Conservation (phyloP, 2,329 filamentous ascomycete species). For the Zalaria obscura region DNA sequence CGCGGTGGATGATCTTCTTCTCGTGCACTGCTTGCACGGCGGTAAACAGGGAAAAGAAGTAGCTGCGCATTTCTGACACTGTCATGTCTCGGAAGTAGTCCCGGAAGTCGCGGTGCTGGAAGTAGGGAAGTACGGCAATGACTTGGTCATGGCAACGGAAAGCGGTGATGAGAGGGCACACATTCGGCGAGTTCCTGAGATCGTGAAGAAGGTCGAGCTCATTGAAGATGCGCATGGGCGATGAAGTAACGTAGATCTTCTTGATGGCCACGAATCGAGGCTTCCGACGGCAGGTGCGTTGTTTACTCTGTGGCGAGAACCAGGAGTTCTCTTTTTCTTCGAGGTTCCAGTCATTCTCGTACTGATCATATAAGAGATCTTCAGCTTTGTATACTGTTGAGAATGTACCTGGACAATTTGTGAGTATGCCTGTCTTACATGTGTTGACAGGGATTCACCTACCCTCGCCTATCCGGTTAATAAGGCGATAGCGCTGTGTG, state of each 20-base stretch:
- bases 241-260: conserved; percentile 98
- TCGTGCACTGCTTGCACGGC: conserved; percentile 74
- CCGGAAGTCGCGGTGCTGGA: conserved; percentile 87
- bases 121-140: conserved; percentile 87
- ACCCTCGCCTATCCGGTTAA: conserved; percentile 97
- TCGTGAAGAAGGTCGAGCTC: conserved; percentile 89
- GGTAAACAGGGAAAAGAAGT: conserved; percentile 77
- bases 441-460: conserved; percentile 9
- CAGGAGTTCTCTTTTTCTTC: conserved; percentile 46
- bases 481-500: conserved; percentile 68
- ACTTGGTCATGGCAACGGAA: conserved; percentile 92
- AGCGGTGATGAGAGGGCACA: conserved; percentile 94
- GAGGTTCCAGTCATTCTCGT: conserved; percentile 77
- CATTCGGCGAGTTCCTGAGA: conserved; percentile 65
- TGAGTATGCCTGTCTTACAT: neutral
- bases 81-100: conserved; percentile 88
- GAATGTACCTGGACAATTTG: conserved; percentile 58
- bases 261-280: conserved; percentile 89
- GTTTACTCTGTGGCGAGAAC: conserved; percentile 52
- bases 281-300: conserved; percentile 25
- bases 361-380: conserved; percentile 71
- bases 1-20: conserved; percentile 75
- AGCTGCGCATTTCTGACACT: conserved; percentile 72
- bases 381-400: conserved; percentile 98
- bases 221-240: conserved; percentile 83